A percentile compares a stretch with the other conserved stretches of the same genome.
Conservation (phyloP, 495 filamentous ascomycete genomes). For the Daldinia loculata region DNA sequence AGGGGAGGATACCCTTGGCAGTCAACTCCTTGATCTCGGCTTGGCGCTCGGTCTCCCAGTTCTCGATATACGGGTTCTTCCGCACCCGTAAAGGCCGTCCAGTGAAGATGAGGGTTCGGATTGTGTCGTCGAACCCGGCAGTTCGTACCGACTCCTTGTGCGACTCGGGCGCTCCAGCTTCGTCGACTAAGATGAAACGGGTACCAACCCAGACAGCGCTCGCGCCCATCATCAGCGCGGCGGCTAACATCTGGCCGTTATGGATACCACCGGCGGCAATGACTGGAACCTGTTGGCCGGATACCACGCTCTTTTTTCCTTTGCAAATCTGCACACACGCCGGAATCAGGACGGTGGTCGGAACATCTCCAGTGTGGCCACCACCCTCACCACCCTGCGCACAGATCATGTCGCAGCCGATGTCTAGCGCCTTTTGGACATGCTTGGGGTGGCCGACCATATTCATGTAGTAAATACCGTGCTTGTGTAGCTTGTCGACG, state of each 20-base stretch:
- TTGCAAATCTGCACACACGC: constrained; percentile 84
- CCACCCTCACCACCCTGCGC: constrained; percentile 93
- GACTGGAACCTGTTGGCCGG: constrained; percentile 85
- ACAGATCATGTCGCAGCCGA: constrained; percentile 91
- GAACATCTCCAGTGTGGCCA: constrained; percentile 90
- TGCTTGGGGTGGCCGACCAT: constrained; percentile 99
- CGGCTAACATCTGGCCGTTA: constrained; percentile 90
- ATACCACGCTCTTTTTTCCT: constrained; percentile 85
- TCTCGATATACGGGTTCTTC: constrained; percentile 88
- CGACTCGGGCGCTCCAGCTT: constrained; percentile 90
- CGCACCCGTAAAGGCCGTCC: constrained; percentile 93
- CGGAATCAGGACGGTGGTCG: constrained; percentile 88
- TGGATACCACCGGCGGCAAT: constrained; percentile 93
- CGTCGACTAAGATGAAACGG: constrained; percentile 90
- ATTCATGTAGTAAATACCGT: constrained; percentile 97
- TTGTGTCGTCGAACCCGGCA: constrained; percentile 89
- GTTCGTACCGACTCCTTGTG: constrained; percentile 98
- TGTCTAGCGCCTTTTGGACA: constrained; percentile 88
- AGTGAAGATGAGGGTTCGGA: constrained; percentile 98
- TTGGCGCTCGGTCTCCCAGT: constrained; percentile 93
- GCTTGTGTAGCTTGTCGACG: constrained; percentile 86
- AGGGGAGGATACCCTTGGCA: constrained; percentile 86
- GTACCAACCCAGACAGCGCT: constrained; percentile 96
- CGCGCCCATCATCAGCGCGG: constrained; percentile 91
- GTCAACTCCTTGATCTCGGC: constrained; percentile 93